A percentile compares a stretch with the other conserved stretches of the same genome.
These are phyloP conservation scores for Vanderwaltozyma tropicalis DNA, from an alignment of 805 yeast species.

Conservation along the genomic window DNA sequence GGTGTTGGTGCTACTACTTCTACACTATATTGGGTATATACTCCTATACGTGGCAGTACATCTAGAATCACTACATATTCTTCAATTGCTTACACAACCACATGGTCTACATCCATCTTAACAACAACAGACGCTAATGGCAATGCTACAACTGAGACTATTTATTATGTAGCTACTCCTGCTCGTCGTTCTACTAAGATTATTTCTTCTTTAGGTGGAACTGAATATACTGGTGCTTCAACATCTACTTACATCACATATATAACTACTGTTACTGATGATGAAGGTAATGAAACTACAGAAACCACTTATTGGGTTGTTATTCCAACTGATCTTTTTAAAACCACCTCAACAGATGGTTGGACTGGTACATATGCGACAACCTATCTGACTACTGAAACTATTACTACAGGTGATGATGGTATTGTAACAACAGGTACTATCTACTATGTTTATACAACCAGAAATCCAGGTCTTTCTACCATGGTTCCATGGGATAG, in stretches of 20 bases:
- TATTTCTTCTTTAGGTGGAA: background rate
- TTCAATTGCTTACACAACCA: no score
- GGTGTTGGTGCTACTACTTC: background rate
- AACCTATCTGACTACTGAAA: background rate
- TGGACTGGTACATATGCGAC: background rate
- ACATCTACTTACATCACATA: background rate
- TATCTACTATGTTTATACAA: background rate
- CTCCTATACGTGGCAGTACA: background rate
- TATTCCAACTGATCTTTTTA: background rate
- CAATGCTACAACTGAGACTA: background rate
- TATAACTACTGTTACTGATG: background rate
- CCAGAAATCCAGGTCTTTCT: constrained; percentile 1
- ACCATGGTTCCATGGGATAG: constrained; percentile 4
- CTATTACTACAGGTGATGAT: background rate
- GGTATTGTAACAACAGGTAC: background rate
- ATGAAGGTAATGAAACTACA: background rate
- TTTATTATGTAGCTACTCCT: background rate
- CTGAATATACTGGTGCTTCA: background rate
- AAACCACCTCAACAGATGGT: background rate
- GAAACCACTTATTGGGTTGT: background rate
- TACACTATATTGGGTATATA: background rate
- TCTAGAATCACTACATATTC: background rate
- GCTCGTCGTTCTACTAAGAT: background rate
- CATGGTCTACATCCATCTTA: no score
- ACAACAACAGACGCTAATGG: background rate